Base-by-base conservation (phyloP, 768 basidiomycete species). In the Agaricus blazei region DNA sequence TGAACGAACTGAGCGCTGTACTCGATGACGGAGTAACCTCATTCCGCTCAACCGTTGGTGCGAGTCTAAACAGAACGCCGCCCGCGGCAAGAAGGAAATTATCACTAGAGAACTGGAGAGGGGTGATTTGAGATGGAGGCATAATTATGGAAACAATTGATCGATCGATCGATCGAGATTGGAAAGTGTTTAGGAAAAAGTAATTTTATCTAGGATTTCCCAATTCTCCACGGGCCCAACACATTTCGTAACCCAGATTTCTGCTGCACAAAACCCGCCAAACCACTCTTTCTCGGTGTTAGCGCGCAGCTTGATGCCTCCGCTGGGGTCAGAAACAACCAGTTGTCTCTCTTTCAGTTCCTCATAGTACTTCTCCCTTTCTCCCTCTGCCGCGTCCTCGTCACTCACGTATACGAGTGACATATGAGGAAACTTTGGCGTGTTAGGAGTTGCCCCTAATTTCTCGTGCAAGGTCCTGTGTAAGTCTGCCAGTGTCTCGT, bases 401-500 rank as follows among this genome's bases (percentile, higher is more conserved):
- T 90, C 82, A 27, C 72, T 74, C 57, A 90, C 83, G 64, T 92
- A 92, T 62, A 80, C 84, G 56, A 92, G 61, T 36, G 90, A 91
- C 59, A 90, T 58, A 65, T 92, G 90, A 6, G 88, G 85, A 58
- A 81, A 87, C 36, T 72, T 67, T 0, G 87, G 85, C 1, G 86
- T 82, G 3, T 63, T 62, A 1, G 79, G 74, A 24, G 76, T 69
- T 7, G 78, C 56, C 4, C 65, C 64, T 24, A 76, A 65, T 24
- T 63, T 60, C 4, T 63, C 61, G 52, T 79, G 73, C 28, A 90
- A 70, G 29, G 72, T 61, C 29, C 60, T 65, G 59, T 85, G 85
- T 31, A 91, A 66, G 19, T 63, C 63, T 26, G 65, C 57, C 19
- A 91, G 70, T 28, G 73, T 79, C 1, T 63, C 59, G 1, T 81